Percentiles rank a stretch among this genome's conserved stretches.
These are phyloP conservation scores for Claviceps arundinis DNA, from an alignment of 2,329 filamentous ascomycete species.

Conservation along the genomic window DNA sequence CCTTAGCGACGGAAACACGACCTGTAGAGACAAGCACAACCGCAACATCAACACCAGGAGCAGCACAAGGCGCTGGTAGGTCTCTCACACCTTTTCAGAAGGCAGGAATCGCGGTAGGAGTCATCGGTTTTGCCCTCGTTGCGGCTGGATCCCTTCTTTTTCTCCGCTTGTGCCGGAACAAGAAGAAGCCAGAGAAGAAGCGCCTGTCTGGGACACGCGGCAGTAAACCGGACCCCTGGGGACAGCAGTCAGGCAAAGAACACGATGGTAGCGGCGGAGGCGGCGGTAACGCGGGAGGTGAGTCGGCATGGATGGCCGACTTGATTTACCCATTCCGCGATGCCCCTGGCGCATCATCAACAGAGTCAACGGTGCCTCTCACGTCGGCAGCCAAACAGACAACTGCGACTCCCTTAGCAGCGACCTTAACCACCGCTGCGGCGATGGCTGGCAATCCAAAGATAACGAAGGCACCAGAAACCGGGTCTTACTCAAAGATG, in stretches of 20 bases:
- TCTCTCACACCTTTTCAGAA: conserved; percentile 31
- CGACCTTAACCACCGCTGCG: background rate
- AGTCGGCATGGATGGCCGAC: conserved; percentile 15
- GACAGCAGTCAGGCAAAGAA: conserved; percentile 17
- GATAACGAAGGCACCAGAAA: background rate
- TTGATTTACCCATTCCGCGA: conserved; percentile 12
- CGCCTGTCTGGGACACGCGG: conserved; percentile 1
- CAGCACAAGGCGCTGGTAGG: conserved; percentile 6
- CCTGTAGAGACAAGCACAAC: conserved; percentile 3
- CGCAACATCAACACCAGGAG: conserved; percentile 3
- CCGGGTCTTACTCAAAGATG: conserved; percentile 2
- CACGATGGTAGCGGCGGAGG: conserved; percentile 6
- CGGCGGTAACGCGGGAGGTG: background rate
- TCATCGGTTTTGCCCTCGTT: conserved; percentile 34
- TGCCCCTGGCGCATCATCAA: conserved; percentile 5
- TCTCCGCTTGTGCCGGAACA: conserved; percentile 27
- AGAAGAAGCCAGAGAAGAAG: conserved; percentile 17
- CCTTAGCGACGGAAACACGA: conserved; percentile 1
- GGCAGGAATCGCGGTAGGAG: conserved; percentile 44
- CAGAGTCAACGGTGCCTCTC: background rate
- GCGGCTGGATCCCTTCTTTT: conserved; percentile 34
- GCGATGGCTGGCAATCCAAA: background rate
- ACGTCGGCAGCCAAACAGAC: background rate
- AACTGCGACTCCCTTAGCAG: background rate
- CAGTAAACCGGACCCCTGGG: conserved; percentile 22